phyloP scores from a whole-genome alignment of 2,329 filamentous ascomycete species.

The Ophiosphaerella narmari region DNA sequence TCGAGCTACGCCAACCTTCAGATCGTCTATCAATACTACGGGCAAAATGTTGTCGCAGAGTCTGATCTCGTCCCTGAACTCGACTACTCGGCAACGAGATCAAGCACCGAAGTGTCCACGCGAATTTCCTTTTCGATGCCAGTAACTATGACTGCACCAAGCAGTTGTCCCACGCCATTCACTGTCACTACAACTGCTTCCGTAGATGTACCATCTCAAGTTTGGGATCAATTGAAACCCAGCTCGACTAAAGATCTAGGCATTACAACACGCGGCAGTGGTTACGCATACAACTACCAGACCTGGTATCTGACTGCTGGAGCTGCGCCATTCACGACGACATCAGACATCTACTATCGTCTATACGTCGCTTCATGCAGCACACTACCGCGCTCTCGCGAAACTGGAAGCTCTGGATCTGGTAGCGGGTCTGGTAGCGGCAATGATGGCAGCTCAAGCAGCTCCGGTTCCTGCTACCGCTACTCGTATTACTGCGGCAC shows the following conservation, averaged over 20 bases:
- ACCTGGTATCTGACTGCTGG: constrained; percentile 33
- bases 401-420: constrained; percentile 2
- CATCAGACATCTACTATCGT: constrained; percentile 26
- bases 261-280: constrained; percentile 9
- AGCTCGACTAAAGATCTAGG: constrained; percentile 19
- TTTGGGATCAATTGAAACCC: constrained; percentile 30
- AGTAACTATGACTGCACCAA: constrained; percentile 37
- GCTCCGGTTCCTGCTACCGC: constrained; percentile 5
- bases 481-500: constrained; percentile 20
- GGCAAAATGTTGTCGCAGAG: constrained; percentile 20
- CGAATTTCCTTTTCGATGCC: constrained; percentile 30
- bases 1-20: constrained; percentile 17
- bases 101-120: constrained; percentile 9
- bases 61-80: constrained; percentile 28
- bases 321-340: constrained; percentile 30
- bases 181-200: constrained; percentile 22
- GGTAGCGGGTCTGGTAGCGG: constrained; percentile 8
- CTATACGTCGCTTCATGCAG: constrained; percentile 31
- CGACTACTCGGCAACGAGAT: constrained; percentile 7
- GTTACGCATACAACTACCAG: constrained; percentile 14
- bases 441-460: constrained; percentile 7
- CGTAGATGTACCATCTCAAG: constrained; percentile 28
- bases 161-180: constrained; percentile 32
- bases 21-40: constrained; percentile 28
- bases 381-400: constrained; percentile 18